Evolutionary conservation across 352 stramenopile genomes (phyloP).

Genomic region (Achlya hypogyna): DNA sequence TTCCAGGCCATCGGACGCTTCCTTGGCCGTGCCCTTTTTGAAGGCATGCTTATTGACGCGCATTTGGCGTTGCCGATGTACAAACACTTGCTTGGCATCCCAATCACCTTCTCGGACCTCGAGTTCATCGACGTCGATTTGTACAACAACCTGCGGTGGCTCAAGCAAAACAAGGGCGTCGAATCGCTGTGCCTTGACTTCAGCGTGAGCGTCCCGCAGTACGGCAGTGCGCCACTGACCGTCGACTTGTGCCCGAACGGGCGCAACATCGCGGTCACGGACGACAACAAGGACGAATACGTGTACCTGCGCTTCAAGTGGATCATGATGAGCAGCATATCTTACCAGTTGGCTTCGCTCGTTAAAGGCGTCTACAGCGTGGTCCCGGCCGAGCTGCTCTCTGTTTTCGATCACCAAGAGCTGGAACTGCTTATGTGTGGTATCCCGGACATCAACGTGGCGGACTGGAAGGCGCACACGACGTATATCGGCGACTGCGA

Average conservation of each 20-base stretch:
- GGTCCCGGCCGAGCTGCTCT: conserved; percentile 88
- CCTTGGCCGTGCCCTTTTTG: conserved; percentile 79
- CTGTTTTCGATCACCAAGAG: conserved; percentile 96
- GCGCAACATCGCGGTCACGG: conserved; percentile 90
- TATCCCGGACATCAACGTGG: conserved; percentile 95
- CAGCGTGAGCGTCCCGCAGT: conserved; percentile 67
- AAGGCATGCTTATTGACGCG: conserved; percentile 79
- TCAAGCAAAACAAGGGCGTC: conserved; percentile 67
- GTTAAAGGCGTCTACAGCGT: conserved; percentile 96
- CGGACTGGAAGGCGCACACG: conserved; percentile 95
- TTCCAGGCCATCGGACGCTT: conserved; percentile 84
- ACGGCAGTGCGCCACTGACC: conserved; percentile 64
- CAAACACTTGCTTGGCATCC: conserved; percentile 85
- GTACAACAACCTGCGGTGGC: conserved; percentile 79
- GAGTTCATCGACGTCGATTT: conserved; percentile 85
- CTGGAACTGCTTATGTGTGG: conserved; percentile 97
- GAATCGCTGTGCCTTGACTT: conserved; percentile 76
- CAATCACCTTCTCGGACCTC: conserved; percentile 86
- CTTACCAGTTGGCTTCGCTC: conserved; percentile 87
- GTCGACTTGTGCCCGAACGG: conserved; percentile 94
- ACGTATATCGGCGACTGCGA: conserved; percentile 89
- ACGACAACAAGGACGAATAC: conserved; percentile 97
- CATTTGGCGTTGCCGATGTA: conserved; percentile 78
- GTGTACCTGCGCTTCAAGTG: conserved; percentile 88
- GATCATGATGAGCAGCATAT: conserved; percentile 74